Evolutionary conservation across 495 filamentous ascomycete species (phyloP), one percentile per base, ranked within the genome.

Genomic region (Stereocaulon alpinum): DNA sequence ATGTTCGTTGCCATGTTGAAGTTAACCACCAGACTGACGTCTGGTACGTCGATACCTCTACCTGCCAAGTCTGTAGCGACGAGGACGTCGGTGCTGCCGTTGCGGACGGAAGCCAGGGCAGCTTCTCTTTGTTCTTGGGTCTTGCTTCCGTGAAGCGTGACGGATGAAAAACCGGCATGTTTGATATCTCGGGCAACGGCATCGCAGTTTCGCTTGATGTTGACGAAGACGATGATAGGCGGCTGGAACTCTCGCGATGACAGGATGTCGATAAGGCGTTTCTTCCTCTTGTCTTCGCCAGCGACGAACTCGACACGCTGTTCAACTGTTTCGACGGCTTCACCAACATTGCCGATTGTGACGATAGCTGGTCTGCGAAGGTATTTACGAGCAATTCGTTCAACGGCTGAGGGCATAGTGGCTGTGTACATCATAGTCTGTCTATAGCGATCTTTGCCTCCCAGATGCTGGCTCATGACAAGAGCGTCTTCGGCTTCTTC

Each of bases 381-480:
- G 67, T 97, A 99, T 69, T 96, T 96, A 58, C 89, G 84, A 2
- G 93, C 93, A 58, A 99, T 97, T 61, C 91, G 88, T 67, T 97
- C 94, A 47, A 99, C 89, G 7, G 90, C 85, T 3, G 85, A 72
- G 4, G 94, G 91, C 93, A 99, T 99, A 30, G 93, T 99, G 12
- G 93, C 93, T 58, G 94, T 99, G 81, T 97, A 99, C 93, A 99
- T 99, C 93, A 99, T 99, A 3, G 93, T 99, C 71, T 99, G 94
- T 56, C 93, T 76, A 73, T 97, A 99, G 17, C 88, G 81, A 68
- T 95, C 87, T 67, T 89, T 88, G 34, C 87, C 85, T 42, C 86
- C 86, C 3, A 94, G 73, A 59, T 89, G 88, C 44, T 83, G 83
- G 59, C 80, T 86, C 94, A 97, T 97, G 5, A 85, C 81, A 49